phyloP scores from a whole-genome alignment of 495 filamentous ascomycete genomes.

The Aspergillus egyptiacus region DNA sequence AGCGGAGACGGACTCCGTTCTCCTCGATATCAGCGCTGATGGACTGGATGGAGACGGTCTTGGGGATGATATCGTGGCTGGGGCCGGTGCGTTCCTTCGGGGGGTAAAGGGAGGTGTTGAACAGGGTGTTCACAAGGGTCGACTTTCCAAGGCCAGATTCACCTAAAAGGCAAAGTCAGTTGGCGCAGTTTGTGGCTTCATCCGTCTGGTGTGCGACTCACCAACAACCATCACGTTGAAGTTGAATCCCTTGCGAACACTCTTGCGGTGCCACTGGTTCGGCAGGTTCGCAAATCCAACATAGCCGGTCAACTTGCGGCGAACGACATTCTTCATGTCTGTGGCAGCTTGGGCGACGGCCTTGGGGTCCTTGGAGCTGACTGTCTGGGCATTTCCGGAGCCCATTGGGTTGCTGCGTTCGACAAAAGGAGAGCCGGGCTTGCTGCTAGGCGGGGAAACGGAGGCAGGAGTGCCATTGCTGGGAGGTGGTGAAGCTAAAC shows the following conservation, averaged over 20 bases:
- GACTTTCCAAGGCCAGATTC: constrained; percentile 99
- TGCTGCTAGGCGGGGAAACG: constrained; percentile 40
- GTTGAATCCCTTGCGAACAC: constrained; percentile 99
- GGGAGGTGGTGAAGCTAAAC: constrained; percentile 36
- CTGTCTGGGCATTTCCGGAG: constrained; percentile 56
- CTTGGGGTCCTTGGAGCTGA: constrained; percentile 79
- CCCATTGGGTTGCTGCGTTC: constrained; percentile 60
- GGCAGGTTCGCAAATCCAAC: constrained; percentile 98
- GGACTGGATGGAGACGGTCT: constrained; percentile 97
- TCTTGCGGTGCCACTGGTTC: constrained; percentile 99
- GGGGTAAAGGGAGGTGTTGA: constrained; percentile 98
- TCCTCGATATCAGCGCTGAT: constrained; percentile 99
- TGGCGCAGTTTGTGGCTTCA: constrained; percentile 13
- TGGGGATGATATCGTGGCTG: constrained; percentile 95
- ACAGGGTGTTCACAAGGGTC: constrained; percentile 96
- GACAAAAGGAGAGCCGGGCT: constrained; percentile 52
- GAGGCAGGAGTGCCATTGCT: constrained; percentile 37
- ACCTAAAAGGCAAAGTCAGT: constrained; percentile 48
- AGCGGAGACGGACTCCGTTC: constrained; percentile 92
- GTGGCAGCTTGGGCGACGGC: constrained; percentile 67
- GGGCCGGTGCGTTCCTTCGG: constrained; percentile 96
- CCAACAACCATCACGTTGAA: constrained; percentile 99
- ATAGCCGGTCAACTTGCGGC: constrained; percentile 95
- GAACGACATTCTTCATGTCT: constrained; percentile 95
- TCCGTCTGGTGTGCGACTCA: constrained; percentile 41